A percentile compares a stretch with the other conserved stretches of the same genome.
These are phyloP conservation scores for Coelastrella sp. DNA, from an alignment of 139 green algal species.

Conservation along the genomic window DNA sequence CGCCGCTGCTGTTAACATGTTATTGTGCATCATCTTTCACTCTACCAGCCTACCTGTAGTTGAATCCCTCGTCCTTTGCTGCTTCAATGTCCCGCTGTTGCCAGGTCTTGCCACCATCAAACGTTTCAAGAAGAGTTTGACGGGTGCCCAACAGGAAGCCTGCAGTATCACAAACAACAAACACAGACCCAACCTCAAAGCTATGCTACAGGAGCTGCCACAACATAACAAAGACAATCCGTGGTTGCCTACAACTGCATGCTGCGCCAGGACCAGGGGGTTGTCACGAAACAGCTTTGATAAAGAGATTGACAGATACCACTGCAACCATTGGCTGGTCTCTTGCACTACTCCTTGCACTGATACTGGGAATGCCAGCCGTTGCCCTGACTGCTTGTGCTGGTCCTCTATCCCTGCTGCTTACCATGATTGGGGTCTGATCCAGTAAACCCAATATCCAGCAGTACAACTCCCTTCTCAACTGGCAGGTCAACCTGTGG, in stretches of 20 bases:
- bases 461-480: constrained; percentile 92
- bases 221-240: too few species aligned
- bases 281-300: too few species aligned
- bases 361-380: too few species aligned
- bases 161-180: constrained; percentile 35
- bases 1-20: too few species aligned
- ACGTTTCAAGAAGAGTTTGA: constrained; percentile 98
- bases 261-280: too few species aligned
- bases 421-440: constrained; percentile 91
- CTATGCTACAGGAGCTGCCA: too few species aligned
- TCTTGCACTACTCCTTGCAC: too few species aligned
- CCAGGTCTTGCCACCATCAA: constrained; percentile 97
- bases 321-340: too few species aligned
- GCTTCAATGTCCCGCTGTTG: constrained; percentile 74
- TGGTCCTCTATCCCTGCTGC: neutral
- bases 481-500: constrained; percentile 85
- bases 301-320: too few species aligned
- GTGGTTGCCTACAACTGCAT: too few species aligned
- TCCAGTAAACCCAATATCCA: constrained; percentile 95
- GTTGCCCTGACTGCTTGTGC: neutral
- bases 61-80: constrained; percentile 86
- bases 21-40: neutral
- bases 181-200: neutral
- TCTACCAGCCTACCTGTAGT: constrained; percentile 79
- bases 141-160: constrained; percentile 96